Base-by-base conservation (phyloP, 805 yeast genomes). In the Blastobotrys peoriensis region DNA sequence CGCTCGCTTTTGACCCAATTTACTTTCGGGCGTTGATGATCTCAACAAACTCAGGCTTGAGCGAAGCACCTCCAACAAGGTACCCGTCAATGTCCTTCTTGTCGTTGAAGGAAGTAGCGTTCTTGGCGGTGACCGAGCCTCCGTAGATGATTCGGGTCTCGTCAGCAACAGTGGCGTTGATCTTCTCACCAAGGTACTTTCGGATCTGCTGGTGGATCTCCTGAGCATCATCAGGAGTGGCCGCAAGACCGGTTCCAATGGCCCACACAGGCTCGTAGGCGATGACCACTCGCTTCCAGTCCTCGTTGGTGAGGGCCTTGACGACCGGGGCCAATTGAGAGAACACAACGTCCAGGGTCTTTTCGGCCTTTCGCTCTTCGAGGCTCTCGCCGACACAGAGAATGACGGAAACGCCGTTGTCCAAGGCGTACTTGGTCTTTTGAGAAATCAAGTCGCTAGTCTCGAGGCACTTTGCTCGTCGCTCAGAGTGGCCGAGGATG, bases 201-300 rank as follows among this genome's bases (percentile, higher is more conserved):
- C 98, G 86, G 73, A 93, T 86, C 58, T 76, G 76, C 66, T 78
- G 77, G 75, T 93, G 98, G 63, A 93, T 86, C 57, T 82, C 87
- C 75, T 93, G 96, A 58, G 98, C 98, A 66, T 93, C 98, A 57
- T 84, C 86, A 58, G 98, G 88, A 59, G 98, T 93, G 51, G 98
- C 98, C 61, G 98, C 96, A 65, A 93, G 80, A 65, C 98, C 98
- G 59, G 98, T 89, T 69, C 98, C 98, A 61, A 93, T 93, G 61
- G 98, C 98, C 98, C 98, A 93, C 58, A 93, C 96, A 61, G 98
- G 98, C 76, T 93, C 98, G 75, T 93, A 93, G 63, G 98, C 98
- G 68, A 93, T 73, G 55, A 93, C 98, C 57, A 93, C 75, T 69
- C 85, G 76, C 53, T 83, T 61, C 98, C 98, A 91, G 81, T 89